Conservation (phyloP, 1,139 yeast genomes). For the Martiniozyma asiatica region DNA sequence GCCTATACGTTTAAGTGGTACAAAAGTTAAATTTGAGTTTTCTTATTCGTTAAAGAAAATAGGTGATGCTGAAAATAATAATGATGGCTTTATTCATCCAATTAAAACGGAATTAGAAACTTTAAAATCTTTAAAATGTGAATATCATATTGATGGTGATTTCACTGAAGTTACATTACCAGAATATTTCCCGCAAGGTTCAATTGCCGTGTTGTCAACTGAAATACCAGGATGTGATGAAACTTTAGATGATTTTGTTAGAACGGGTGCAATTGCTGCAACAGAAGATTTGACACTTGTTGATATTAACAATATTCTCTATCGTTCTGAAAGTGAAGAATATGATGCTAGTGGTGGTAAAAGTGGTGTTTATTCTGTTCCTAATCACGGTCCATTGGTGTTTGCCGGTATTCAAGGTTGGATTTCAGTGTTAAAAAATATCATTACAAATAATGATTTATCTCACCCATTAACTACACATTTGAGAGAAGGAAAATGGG, state of each 20-base stretch:
- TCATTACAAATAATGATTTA: slow-evolving; percentile 60
- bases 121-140: slow-evolving; percentile 39
- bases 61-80: slow-evolving; percentile 25
- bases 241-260: slow-evolving; percentile 50
- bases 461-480: slow-evolving; percentile 79
- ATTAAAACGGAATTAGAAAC: slow-evolving; percentile 54
- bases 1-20: slow-evolving; percentile 56
- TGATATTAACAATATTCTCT: slow-evolving; percentile 67
- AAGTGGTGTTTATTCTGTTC: slow-evolving; percentile 65
- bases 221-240: slow-evolving; percentile 44
- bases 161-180: slow-evolving; percentile 47
- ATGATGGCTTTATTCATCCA: slow-evolving; percentile 31
- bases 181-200: slow-evolving; percentile 68
- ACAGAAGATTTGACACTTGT: slow-evolving; percentile 46
- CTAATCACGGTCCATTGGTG: slow-evolving; percentile 57
- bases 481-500: slow-evolving; percentile 80
- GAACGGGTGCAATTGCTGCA: slow-evolving; percentile 67
- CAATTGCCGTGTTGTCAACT: slow-evolving; percentile 76
- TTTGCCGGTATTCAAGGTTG: slow-evolving; percentile 95
- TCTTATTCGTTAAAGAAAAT: slow-evolving; percentile 41
- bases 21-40: slow-evolving; percentile 48
- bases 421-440: slow-evolving; percentile 54
- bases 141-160: slow-evolving; percentile 26
- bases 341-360: slow-evolving; percentile 63
- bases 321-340: slow-evolving; percentile 79